Base-by-base conservation (phyloP, 2,329 filamentous ascomycete species). In the Colletotrichum sp. region DNA sequence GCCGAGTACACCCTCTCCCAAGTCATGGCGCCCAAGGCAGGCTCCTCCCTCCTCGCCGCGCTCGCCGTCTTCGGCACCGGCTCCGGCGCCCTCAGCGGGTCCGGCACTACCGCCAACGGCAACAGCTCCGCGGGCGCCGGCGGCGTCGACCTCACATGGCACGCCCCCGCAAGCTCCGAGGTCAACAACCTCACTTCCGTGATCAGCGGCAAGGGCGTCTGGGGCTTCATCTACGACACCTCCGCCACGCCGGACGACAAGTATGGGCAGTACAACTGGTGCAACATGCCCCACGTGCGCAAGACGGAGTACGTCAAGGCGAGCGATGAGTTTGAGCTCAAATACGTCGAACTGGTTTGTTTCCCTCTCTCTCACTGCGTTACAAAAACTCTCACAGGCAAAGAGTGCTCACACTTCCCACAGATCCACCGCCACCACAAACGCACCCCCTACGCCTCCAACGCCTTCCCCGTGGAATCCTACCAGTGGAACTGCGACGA, bases 221-320 rank as follows among this genome's bases (percentile, higher is more conserved):
- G 95, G 82, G 94, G 93, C 3, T 96, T 95, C 82, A 89, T 95
- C 21, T 97, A 93, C 85, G 92, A 95, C 80, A 89, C 90, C 39
- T 95, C 93, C 2, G 79, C 85, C 2, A 90, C 90, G 0, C 91
- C 94, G 0, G 85, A 88, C 70, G 81, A 84, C 1, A 79, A 87
- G 49, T 93, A 94, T 83, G 91, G 92, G 8, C 88, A 86, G 2
- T 96, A 96, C 84, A 95, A 96, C 83, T 96, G 90, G 89, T 97
- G 95, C 84, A 96, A 97, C 81, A 97, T 97, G 94, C 95, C 95
- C 1, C 95, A 96, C 85, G 93, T 95, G n/a, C 89, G 94, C 36
- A 85, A 83, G 26, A 84, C 84, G 16, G 93, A 95, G 80, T 97
- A 97, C 81, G 83, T 88, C 16, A 88, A 84, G 76, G 86, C 90